Evolutionary conservation across 1,284 basidiomycete genomes (phyloP), one percentile per base, ranked within the genome.

Genomic region (Cutaneotrichosporon sp.): DNA sequence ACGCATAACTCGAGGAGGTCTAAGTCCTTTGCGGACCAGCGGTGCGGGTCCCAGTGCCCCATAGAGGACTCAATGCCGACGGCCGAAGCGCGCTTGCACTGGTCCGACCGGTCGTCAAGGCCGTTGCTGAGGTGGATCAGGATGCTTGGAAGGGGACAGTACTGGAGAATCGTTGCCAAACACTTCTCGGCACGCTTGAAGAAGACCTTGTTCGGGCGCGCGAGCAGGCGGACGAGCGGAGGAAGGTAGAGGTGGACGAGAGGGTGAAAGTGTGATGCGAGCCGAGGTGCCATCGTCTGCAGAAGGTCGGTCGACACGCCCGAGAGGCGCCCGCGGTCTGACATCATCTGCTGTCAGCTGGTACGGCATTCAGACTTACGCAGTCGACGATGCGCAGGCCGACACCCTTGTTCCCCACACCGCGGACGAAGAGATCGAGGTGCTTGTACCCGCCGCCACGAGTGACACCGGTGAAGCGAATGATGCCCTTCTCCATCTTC

Each of bases 161-260:
- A 73, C 5, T 75, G 69, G 31, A 82, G 75, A 55, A 83, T 81
- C 10, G 78, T 76, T 8, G 72, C 59, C 2, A 83, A 68, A 34
- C 76, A 78, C 64, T 80, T 81, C 51, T 83, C 81, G 0, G 81
- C 78, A 18, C 82, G 72, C 52, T 80, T 79, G 13, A 82, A 67
- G 34, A 79, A 79, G 9, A 83, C 80, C 67, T 82, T 83, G 72
- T 83, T 83, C 0, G 82, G 82, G 34, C 82, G 69, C 1, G 80
- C 80, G 54, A 82, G 80, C 36, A 83, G 76, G 20, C 72, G 68
- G 52, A 83, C 65, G 5, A 83, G 67, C 0, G 81, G 75, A 16
- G 82, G 81, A 13, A 83, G 65, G 66, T 82, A 83, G 33, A 81
- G 67, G 4, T 69, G 61, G 24, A 83, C 75, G 16, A 82, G 75